Evolutionary conservation across 169 alveolate species (phyloP).

Genomic region (Plasmodium malariae): DNA sequence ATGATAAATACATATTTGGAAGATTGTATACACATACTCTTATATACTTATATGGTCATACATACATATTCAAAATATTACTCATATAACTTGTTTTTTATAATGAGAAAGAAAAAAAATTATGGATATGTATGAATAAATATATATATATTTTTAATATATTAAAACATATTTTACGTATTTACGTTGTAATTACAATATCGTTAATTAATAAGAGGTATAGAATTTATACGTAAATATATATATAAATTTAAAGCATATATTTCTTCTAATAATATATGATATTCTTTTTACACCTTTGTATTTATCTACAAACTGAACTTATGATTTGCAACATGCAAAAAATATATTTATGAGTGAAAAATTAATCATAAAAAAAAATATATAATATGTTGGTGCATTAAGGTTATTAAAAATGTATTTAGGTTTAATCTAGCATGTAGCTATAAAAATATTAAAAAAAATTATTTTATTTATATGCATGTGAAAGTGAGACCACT

Average conservation of each 20-base stretch:
- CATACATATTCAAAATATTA: background rate
- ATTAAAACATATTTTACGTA: conserved; percentile 16
- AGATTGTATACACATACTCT: no score
- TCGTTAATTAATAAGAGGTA: conserved; percentile 15
- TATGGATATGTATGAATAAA: conserved; percentile 7
- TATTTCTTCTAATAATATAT: background rate
- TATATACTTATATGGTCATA: background rate
- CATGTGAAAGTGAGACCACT: conserved; percentile 69
- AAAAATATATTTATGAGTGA: conserved; percentile 17
- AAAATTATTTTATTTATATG: conserved; percentile 21
- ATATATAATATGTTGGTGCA: conserved; percentile 43
- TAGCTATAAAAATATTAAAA: conserved; percentile 23
- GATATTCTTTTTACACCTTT: conserved; percentile 7
- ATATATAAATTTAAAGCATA: conserved; percentile 4
- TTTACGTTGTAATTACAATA: conserved; percentile 18
- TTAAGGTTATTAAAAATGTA: conserved; percentile 41
- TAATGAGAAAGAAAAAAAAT: background rate
- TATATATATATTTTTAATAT: conserved; percentile 5
- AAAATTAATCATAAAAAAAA: conserved; percentile 14
- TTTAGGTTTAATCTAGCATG: conserved; percentile 74
- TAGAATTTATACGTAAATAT: background rate
- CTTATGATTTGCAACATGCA: conserved; percentile 19
- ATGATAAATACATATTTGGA: background rate
- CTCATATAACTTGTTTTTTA: background rate
- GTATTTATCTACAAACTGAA: conserved; percentile 1